These are phyloP conservation scores for Marasmius oreades DNA, from an alignment of 1,284 basidiomycete genomes.

Conservation along the genomic window DNA sequence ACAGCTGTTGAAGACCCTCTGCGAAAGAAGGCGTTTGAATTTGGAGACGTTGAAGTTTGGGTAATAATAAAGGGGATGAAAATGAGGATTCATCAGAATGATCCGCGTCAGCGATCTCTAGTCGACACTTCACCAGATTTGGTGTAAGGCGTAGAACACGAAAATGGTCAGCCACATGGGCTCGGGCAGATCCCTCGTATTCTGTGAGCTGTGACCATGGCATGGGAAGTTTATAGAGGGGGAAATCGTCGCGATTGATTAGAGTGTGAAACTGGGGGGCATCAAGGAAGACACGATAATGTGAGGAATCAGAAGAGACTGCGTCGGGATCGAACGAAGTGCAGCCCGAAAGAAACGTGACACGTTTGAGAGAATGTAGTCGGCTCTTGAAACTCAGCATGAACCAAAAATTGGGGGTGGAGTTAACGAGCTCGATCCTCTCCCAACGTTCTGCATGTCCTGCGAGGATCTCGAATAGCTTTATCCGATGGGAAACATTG, in stretches of 20 bases:
- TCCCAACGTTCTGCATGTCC: too few species aligned
- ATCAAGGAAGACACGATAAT: not conserved
- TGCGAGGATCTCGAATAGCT: too few species aligned
- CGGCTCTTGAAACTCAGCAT: too few species aligned
- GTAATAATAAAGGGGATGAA: not conserved
- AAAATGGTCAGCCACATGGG: not conserved
- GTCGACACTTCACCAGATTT: not conserved
- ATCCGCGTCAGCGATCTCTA: not conserved
- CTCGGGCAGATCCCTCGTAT: not conserved
- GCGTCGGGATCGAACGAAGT: too few species aligned
- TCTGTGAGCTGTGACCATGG: not conserved
- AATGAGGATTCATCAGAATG: not conserved
- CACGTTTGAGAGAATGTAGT: too few species aligned
- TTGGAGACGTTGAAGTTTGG: not conserved
- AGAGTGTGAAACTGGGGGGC: not conserved
- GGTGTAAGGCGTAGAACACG: not conserved
- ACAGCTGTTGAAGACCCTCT: too few species aligned
- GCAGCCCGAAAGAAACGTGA: too few species aligned
- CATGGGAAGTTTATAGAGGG: not conserved
- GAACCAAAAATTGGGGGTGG: too few species aligned
- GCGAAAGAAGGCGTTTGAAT: not conserved
- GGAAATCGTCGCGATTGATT: not conserved
- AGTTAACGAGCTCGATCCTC: too few species aligned
- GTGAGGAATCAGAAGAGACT: conserved; percentile 26
- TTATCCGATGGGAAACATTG: too few species aligned